These are phyloP conservation scores for Botrytis fabae DNA, from an alignment of 2,329 filamentous ascomycete species.

Conservation along the genomic window DNA sequence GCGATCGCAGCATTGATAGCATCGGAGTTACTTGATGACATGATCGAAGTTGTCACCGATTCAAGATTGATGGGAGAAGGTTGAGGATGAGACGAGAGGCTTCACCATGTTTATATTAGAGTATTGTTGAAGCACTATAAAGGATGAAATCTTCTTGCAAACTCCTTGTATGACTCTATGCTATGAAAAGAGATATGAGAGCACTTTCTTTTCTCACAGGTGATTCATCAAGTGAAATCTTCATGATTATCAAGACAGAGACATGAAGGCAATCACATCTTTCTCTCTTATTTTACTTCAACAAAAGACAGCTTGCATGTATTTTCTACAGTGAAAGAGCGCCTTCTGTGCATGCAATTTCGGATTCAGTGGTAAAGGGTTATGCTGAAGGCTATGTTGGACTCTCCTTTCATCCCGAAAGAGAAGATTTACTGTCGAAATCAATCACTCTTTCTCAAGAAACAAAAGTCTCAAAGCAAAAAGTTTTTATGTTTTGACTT, in stretches of 20 bases:
- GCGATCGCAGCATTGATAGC: neutral
- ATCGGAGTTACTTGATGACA: neutral
- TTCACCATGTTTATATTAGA: neutral
- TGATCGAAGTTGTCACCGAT: neutral
- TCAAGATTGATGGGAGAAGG: neutral
- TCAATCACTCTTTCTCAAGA: neutral
- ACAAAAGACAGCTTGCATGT: neutral
- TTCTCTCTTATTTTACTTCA: neutral
- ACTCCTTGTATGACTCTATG: neutral
- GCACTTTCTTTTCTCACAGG: neutral
- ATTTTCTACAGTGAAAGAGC: neutral
- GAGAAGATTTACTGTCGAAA: neutral
- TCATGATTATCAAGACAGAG: neutral
- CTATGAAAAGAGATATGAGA: neutral
- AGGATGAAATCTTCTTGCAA: neutral
- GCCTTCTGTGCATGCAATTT: neutral
- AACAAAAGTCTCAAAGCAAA: neutral
- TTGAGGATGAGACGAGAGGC: neutral
- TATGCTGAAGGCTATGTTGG: neutral
- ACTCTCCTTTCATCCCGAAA: neutral
- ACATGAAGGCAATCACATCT: neutral
- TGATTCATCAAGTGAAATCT: neutral
- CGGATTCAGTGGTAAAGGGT: neutral
- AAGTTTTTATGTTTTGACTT: neutral
- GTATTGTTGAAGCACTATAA: neutral